Percentiles rank a stretch among this genome's conserved stretches.
Evolutionary conservation across 495 filamentous ascomycete genomes (phyloP).

Genomic region (Xylaria nigripes): DNA sequence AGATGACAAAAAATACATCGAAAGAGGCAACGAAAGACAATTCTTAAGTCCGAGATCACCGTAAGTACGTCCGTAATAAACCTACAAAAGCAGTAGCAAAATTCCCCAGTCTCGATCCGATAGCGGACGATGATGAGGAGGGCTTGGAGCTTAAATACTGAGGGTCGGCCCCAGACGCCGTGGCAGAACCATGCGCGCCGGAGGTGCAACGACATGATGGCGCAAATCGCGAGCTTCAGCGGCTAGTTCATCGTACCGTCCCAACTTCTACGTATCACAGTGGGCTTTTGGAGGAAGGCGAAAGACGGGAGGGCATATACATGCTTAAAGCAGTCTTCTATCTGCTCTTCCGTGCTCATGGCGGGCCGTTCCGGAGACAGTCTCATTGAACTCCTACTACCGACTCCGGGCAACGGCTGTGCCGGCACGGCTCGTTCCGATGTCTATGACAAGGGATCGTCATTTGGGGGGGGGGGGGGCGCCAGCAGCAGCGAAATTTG

Average conservation of each 20-base stretch:
- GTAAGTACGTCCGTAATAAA: too few relatives aligned
- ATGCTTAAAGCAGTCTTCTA: conserved; percentile 24
- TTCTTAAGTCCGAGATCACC: too few relatives aligned
- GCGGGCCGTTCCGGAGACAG: background rate
- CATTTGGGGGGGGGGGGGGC: background rate
- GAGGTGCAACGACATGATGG: conserved; percentile 22
- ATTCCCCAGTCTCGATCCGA: conserved; percentile 20
- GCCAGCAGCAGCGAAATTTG: background rate
- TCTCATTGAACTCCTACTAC: background rate
- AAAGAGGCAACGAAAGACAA: too few relatives aligned
- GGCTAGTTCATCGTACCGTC: conserved; percentile 18
- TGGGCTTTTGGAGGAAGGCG: conserved; percentile 23
- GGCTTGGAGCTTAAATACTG: conserved; percentile 24
- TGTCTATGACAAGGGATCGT: background rate
- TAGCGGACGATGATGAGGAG: conserved; percentile 25
- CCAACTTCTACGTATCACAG: conserved; percentile 17
- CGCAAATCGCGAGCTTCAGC: conserved; percentile 20
- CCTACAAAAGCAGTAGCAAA: conserved; percentile 21
- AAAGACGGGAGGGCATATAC: conserved; percentile 25
- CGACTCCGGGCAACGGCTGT: background rate
- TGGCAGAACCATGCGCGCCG: conserved; percentile 17
- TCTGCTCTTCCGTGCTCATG: conserved; percentile 3
- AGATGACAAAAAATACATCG: too few relatives aligned
- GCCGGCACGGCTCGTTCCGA: background rate
- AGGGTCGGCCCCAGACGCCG: conserved; percentile 19